These are phyloP conservation scores for Talaromyces adpressus DNA, from an alignment of 495 filamentous ascomycete species.

Conservation along the genomic window DNA sequence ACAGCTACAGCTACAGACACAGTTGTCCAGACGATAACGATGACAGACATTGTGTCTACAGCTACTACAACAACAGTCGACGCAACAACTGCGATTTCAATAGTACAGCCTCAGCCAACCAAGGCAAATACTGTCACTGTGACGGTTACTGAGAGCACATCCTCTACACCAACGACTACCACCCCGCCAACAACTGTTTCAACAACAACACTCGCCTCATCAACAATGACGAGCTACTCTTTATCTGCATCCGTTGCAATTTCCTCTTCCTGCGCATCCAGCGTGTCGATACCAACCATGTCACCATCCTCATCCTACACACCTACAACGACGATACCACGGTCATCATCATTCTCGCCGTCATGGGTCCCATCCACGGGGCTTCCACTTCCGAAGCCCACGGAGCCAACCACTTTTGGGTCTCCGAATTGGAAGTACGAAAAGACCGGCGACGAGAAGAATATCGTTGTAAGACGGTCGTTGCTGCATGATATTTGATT, in stretches of 20 bases:
- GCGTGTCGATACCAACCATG: not conserved
- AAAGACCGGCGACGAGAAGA: not conserved
- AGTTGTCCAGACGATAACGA: conserved; percentile 23
- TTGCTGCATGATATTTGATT: not conserved
- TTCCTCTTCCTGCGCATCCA: not conserved
- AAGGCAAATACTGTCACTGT: conserved; percentile 11
- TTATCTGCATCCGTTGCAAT: not conserved
- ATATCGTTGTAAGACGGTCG: not conserved
- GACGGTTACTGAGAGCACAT: conserved; percentile 27
- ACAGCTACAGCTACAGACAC: conserved; percentile 19
- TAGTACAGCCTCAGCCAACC: not conserved
- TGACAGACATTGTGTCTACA: conserved; percentile 17
- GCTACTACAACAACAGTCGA: conserved; percentile 7
- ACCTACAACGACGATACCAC: not conserved
- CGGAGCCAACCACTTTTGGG: not conserved
- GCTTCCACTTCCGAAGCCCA: not conserved
- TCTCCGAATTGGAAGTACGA: not conserved
- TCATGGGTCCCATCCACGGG: not conserved
- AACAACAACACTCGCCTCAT: conserved; percentile 12
- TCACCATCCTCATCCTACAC: not conserved
- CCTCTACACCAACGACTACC: conserved; percentile 17
- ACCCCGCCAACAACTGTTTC: conserved; percentile 11
- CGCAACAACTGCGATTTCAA: conserved; percentile 16
- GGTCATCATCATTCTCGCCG: not conserved
- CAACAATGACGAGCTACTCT: not conserved